These are phyloP conservation scores for Pleurotus giganteus DNA, from an alignment of 768 basidiomycete genomes.

Conservation along the genomic window DNA sequence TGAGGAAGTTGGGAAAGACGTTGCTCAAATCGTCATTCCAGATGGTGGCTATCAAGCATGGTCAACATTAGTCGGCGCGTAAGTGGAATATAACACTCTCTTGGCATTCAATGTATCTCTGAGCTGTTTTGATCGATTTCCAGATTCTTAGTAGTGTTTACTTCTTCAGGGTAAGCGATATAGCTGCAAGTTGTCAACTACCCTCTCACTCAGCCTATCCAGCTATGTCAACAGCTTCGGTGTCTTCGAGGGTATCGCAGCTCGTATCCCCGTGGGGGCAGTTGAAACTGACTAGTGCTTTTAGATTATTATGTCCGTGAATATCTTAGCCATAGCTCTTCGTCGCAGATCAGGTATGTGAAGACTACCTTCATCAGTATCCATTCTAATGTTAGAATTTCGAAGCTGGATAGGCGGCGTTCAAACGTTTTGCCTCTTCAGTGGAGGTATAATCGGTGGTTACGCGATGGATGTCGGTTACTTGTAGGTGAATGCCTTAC, in stretches of 20 bases:
- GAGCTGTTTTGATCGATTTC: neutral
- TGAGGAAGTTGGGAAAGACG: neutral
- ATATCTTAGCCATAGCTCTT: conserved; percentile 18
- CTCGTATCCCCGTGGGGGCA: neutral
- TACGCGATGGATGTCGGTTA: conserved; percentile 51
- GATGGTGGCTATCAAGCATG: conserved; percentile 24
- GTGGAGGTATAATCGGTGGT: conserved; percentile 44
- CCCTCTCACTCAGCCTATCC: neutral
- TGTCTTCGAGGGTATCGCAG: conserved; percentile 15
- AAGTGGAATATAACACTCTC: neutral
- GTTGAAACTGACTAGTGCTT: neutral
- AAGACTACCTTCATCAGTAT: neutral
- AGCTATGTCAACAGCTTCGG: conserved; percentile 27
- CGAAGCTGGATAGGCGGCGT: conserved; percentile 49
- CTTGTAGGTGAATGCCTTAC: conserved; percentile 33
- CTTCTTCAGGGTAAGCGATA: conserved; percentile 21
- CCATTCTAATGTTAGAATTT: neutral
- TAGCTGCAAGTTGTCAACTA: neutral
- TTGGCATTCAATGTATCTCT: neutral
- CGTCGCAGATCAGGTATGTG: conserved; percentile 24
- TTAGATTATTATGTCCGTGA: conserved; percentile 23
- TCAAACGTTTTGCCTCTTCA: conserved; percentile 49
- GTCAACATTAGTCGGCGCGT: conserved; percentile 24
- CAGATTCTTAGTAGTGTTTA: conserved; percentile 23
- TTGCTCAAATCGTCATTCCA: conserved; percentile 11